Conservation (phyloP, 2,329 filamentous ascomycete species). For the Fusarium luffae region DNA sequence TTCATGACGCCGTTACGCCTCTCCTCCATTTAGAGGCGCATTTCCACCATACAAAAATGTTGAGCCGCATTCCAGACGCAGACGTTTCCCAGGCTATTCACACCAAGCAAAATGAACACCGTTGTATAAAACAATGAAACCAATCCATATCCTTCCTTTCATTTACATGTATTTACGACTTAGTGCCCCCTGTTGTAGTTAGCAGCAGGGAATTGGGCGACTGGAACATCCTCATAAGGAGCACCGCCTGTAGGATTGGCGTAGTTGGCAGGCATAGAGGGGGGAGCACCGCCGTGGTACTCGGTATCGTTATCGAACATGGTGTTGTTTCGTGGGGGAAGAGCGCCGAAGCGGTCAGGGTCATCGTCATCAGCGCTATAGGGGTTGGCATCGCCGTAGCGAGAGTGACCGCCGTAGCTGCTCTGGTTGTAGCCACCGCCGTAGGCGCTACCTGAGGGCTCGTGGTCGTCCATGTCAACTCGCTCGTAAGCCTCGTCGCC, state of each 20-base stretch:
- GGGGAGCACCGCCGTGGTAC: slow-evolving; percentile 52
- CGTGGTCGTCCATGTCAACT: slow-evolving; percentile 67
- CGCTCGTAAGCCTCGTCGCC: slow-evolving; percentile 74
- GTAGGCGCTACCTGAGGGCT: slow-evolving; percentile 44
- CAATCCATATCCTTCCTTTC: slow-evolving; percentile 41
- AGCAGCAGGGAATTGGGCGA: slow-evolving; percentile 64
- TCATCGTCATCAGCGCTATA: slow-evolving; percentile 56
- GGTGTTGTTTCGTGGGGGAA: slow-evolving; percentile 53
- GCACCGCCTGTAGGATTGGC: slow-evolving; percentile 41
- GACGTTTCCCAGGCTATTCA: slow-evolving; percentile 31
- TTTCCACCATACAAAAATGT: slow-evolving; percentile 39
- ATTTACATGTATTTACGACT: slow-evolving; percentile 40
- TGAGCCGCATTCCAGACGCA: slow-evolving; percentile 33
- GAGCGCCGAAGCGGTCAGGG: slow-evolving; percentile 53
- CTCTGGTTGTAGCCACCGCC: slow-evolving; percentile 48
- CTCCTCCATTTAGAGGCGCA: slow-evolving; percentile 38
- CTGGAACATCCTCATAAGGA: slow-evolving; percentile 52
- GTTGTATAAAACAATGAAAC: slow-evolving; percentile 30
- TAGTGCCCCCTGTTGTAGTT: slow-evolving; percentile 66
- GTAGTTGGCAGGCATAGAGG: slow-evolving; percentile 42
- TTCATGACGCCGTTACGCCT: slow-evolving; percentile 41
- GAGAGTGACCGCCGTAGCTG: slow-evolving; percentile 46
- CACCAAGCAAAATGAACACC: slow-evolving; percentile 36
- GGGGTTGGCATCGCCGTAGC: slow-evolving; percentile 53
- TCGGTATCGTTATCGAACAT: slow-evolving; percentile 64